phyloP scores from a whole-genome alignment of 306 rosid species.

The Prunus dulcis region DNA sequence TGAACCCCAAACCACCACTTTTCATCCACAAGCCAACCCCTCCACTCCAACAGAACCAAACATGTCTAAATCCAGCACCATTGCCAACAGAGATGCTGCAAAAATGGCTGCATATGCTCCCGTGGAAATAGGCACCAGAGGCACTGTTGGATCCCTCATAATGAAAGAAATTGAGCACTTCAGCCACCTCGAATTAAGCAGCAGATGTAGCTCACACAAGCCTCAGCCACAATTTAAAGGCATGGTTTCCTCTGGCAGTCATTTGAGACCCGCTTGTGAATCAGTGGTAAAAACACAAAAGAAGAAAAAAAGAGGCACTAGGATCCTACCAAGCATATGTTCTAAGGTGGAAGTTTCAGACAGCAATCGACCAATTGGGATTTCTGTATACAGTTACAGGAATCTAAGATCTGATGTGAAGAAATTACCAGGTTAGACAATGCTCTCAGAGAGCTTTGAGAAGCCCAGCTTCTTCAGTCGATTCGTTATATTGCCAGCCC shows the following conservation, averaged over 20 bases:
- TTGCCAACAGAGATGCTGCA: constrained; percentile 26
- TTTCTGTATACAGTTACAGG: constrained; percentile 51
- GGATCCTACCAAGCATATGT: constrained; percentile 59
- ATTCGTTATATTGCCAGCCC: constrained; percentile 71
- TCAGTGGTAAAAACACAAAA: constrained; percentile 35
- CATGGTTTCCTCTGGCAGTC: constrained; percentile 36
- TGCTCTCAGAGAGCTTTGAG: constrained; percentile 77
- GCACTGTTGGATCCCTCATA: constrained; percentile 63
- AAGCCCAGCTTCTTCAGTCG: constrained; percentile 80
- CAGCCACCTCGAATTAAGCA: constrained; percentile 36
- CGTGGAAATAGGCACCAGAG: constrained; percentile 56
- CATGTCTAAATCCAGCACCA: constrained; percentile 36
- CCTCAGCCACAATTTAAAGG: constrained; percentile 31
- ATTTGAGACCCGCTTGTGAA: constrained; percentile 35
- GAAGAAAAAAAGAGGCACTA: constrained; percentile 55
- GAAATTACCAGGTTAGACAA: constrained; percentile 54
- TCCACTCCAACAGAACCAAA: constrained; percentile 36
- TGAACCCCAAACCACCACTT: constrained; percentile 36
- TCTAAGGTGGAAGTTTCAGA: constrained; percentile 65
- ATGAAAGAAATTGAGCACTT: constrained; percentile 70
- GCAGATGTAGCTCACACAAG: constrained; percentile 29
- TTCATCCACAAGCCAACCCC: constrained; percentile 36
- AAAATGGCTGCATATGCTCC: constrained; percentile 40
- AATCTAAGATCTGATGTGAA: constrained; percentile 56
- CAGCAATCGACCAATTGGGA: constrained; percentile 38